Percentiles rank a stretch among this genome's conserved stretches.
These are phyloP conservation scores for Fistulifera pelliculosa DNA, from an alignment of 108 stramenopile genomes.

Conservation along the genomic window DNA sequence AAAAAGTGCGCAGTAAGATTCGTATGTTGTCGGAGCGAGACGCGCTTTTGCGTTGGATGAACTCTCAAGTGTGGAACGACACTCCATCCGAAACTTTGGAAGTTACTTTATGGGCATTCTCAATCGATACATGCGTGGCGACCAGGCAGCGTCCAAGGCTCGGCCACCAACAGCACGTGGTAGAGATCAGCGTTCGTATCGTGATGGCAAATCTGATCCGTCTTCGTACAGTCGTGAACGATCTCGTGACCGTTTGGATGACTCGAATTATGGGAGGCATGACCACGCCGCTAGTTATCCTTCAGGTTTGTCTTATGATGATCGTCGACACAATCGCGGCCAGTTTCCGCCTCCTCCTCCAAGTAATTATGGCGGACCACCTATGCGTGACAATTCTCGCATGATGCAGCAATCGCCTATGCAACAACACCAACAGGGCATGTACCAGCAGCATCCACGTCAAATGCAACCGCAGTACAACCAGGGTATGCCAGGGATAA, in stretches of 20 bases:
- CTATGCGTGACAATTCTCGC: slow-evolving; percentile 3
- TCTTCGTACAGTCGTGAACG: slow-evolving; percentile 20
- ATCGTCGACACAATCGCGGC: too few relatives aligned
- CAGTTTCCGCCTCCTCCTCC: too few relatives aligned
- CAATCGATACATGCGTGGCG: slow-evolving; percentile 75
- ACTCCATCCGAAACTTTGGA: slow-evolving; percentile 65
- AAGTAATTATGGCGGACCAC: too few relatives aligned
- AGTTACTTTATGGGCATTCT: slow-evolving; percentile 76
- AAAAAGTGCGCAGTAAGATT: slow-evolving; percentile 63
- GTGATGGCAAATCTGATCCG: slow-evolving; percentile 10
- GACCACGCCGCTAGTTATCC: too few relatives aligned
- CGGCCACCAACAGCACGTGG: slow-evolving; percentile 7
- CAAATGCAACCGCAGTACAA: slow-evolving; percentile 15
- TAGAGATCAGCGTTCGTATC: slow-evolving; percentile 14
- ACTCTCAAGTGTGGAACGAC: slow-evolving; percentile 37
- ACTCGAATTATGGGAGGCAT: too few relatives aligned
- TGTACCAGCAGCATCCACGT: slow-evolving; percentile 11
- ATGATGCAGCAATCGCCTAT: slow-evolving; percentile 10
- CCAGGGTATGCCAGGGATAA: not conserved
- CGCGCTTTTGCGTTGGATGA: slow-evolving; percentile 77
- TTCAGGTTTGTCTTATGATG: too few relatives aligned
- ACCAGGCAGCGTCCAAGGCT: slow-evolving; percentile 5
- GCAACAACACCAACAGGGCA: slow-evolving; percentile 1
- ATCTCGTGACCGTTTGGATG: slow-evolving; percentile 18
- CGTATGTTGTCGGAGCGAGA: slow-evolving; percentile 69